phyloP scores from a whole-genome alignment of 2,329 filamentous ascomycete genomes.

The Epicoccum nigrum region DNA sequence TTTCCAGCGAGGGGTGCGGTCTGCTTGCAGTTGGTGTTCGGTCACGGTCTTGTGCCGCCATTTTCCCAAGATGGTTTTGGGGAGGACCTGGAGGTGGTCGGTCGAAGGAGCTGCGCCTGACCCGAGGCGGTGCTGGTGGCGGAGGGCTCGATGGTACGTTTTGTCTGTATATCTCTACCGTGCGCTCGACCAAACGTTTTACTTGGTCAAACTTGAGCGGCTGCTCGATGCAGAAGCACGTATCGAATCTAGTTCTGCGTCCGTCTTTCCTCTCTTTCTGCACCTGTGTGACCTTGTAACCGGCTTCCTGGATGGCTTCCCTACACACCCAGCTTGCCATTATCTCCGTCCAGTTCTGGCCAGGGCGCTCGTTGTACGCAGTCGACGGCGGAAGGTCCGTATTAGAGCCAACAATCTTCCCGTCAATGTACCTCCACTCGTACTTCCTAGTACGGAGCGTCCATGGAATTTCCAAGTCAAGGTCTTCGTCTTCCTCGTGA shows the following conservation, averaged over 20 bases:
- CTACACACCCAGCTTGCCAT: slow-evolving; percentile 48
- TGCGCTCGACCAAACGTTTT: slow-evolving; percentile 47
- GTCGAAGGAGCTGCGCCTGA: slow-evolving; percentile 31
- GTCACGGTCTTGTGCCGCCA: slow-evolving; percentile 28
- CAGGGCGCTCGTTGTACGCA: slow-evolving; percentile 33
- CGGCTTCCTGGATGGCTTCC: slow-evolving; percentile 45
- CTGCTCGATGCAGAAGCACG: slow-evolving; percentile 43
- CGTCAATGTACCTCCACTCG: slow-evolving; percentile 46
- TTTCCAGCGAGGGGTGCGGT: slow-evolving; percentile 27
- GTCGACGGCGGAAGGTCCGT: slow-evolving; percentile 34
- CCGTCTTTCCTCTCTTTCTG: slow-evolving; percentile 42
- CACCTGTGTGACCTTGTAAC: slow-evolving; percentile 37
- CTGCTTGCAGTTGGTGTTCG: slow-evolving; percentile 30
- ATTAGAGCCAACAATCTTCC: slow-evolving; percentile 38
- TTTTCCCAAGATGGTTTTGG: slow-evolving; percentile 5
- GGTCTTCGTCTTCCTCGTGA: slow-evolving; percentile 39
- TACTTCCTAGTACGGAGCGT: slow-evolving; percentile 38
- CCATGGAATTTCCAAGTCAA: slow-evolving; percentile 47
- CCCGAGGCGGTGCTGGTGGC: slow-evolving; percentile 19
- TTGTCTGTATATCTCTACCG: slow-evolving; percentile 45
- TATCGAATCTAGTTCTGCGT: slow-evolving; percentile 42
- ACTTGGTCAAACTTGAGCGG: slow-evolving; percentile 45
- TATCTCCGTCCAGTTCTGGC: slow-evolving; percentile 45
- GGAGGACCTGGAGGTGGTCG: slow-evolving; percentile 20
- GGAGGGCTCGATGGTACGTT: slow-evolving; percentile 26